Evolutionary conservation across 305 asterid genomes (phyloP), one percentile per base, ranked within the genome.

Genomic region (Rubia balearica): DNA sequence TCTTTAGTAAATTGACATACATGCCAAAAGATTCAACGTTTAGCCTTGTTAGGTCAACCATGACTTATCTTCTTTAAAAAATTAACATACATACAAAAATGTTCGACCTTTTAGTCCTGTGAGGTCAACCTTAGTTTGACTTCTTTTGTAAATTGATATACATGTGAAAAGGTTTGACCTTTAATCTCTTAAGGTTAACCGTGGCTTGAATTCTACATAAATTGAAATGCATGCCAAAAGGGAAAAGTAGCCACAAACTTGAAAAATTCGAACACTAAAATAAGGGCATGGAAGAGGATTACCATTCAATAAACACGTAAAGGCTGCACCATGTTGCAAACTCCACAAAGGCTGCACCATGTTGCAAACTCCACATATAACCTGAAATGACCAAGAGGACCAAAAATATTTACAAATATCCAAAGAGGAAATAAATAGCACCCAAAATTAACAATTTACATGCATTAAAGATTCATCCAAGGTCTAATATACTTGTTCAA

Each of bases 321-420:
- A n/a, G 95, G 95, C 74, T 94, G 99, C 79, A 91, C 97, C 0
- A 96, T 87, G 81, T 94, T n/a, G n/a, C n/a, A n/a, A n/a, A n/a
- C n/a, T n/a, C n/a, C n/a, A n/a, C n/a, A 33, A 2, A 33, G 38
- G 38, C 38, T 33, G 5, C 38, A 33, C 38, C 38, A 33, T 33
- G 38, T 33, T 97, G 64, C 98, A 94, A 80, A 94, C 98, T 59
- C 90, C 78, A 76, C 99, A 94, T 42, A 94, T 94, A 74, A 94
- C 97, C 98, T 94, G 87, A 67, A 71, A 74, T 11, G 21, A 46
- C 81, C 59, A 76, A 69, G 42, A 60, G 49, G 9, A 38, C 27
- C 10, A 65, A 36, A n/a, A 61, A 45, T 68, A 62, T n/a, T 61
- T 62, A 13, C 8, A 30, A 48, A 33, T 33, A 33, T 27, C 62